Evolutionary conservation across 306 rosid genomes (phyloP).

Genomic region (Notholithocarpus densiflorus): DNA sequence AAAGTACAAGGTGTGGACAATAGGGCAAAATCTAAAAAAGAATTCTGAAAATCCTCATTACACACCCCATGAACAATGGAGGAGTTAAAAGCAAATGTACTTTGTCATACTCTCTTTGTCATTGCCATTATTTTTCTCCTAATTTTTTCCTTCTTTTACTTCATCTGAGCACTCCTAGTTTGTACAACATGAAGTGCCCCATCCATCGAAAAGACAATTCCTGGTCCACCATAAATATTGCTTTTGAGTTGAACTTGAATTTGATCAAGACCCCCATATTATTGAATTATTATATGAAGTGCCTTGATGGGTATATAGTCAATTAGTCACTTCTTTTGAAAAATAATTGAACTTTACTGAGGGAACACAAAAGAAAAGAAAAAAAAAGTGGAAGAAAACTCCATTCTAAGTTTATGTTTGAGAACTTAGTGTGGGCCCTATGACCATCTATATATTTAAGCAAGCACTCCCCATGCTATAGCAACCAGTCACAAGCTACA

Average conservation of each 20-base stretch:
- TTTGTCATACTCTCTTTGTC: conserved; percentile 5
- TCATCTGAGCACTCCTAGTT: neutral
- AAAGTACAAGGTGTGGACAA: conserved; percentile 14
- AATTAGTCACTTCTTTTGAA: conserved; percentile 34
- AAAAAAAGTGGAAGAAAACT: conserved; percentile 22
- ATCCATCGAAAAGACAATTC: no score
- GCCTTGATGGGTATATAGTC: neutral
- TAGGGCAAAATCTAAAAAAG: conserved; percentile 1
- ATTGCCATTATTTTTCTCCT: conserved; percentile 6
- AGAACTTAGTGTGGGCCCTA: conserved; percentile 48
- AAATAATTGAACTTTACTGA: conserved; percentile 34
- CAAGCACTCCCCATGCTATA: conserved; percentile 24
- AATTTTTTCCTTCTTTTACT: neutral
- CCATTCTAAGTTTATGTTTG: conserved; percentile 27
- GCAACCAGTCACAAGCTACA: conserved; percentile 30
- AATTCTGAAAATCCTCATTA: conserved; percentile 7
- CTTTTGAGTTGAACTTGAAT: no score
- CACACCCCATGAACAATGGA: neutral
- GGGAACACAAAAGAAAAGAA: conserved; percentile 32
- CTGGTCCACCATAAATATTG: no score
- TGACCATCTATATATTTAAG: conserved; percentile 26
- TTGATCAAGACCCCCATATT: no score
- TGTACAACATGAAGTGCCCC: neutral
- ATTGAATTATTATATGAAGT: conserved; percentile 40
- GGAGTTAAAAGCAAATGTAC: conserved; percentile 16